Base-by-base conservation (phyloP, 2,329 filamentous ascomycete species). In the Didymella lethalis region DNA sequence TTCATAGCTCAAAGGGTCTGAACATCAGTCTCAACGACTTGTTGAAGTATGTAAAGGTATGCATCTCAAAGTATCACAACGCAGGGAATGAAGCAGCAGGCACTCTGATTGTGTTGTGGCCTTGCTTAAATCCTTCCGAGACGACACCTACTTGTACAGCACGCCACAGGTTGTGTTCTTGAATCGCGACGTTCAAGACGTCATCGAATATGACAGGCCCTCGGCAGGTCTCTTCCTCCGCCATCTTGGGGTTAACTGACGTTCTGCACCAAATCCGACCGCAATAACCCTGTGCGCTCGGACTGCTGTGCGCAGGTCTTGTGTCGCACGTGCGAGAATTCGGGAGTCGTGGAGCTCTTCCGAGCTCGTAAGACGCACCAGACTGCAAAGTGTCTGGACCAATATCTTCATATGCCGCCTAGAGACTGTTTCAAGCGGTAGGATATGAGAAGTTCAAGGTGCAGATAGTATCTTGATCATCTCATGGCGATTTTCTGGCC, bases 11-110 rank as follows among this genome's bases (percentile, higher is more conserved):
- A 2, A 48, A 51, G 7, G 63, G 61, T 1, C 57, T 57, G 0
- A 43, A 43, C n/a, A 67, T 66, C n/a, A 41, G 61, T 14, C 57
- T 68, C 0, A 20, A 20, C 32, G 36, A 64, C 10, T 57, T 70
- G 1, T 31, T 65, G 8, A 48, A 48, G 0, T 49, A 66, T 48
- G 64, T 65, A 57, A 56, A 61, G 38, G 44, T 68, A 20, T 12
- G 8, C 0, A 48, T 62, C 14, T 23, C 53, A 2, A 58, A 65
- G 18, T 44, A 66, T 2, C 59, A 65, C 40, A 64, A 55, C 16
- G 64, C 65, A 2, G 65, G 66, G 1, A 69, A 65, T 10, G 64
- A 67, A 23, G 59, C 59, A 2, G 64, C 59, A 0, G 59, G 55
- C 5, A 63, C 61, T 0, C 45, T 69, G 16, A 65, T 66, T 12